These are phyloP conservation scores for Areca catechu DNA, from an alignment of 176 grass and related monocot species.

Conservation along the genomic window DNA sequence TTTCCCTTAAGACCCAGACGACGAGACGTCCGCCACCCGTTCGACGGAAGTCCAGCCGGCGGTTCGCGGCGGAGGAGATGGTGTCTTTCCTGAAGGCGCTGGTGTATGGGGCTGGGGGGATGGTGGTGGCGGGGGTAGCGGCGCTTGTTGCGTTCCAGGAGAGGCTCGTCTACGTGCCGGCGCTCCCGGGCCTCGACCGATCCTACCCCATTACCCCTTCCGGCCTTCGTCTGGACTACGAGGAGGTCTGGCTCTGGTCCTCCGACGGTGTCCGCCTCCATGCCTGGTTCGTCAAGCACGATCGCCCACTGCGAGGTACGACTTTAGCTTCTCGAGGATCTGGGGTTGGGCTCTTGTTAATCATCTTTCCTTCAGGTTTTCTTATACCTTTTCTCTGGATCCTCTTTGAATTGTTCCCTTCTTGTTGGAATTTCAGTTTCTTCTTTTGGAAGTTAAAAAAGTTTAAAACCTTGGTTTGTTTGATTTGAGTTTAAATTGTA, in stretches of 20 bases:
- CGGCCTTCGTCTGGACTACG: constrained; percentile 56
- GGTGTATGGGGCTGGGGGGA: constrained; percentile 64
- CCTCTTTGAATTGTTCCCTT: too few species aligned
- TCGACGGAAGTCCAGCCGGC: constrained; percentile 25
- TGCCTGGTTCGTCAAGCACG: constrained; percentile 91
- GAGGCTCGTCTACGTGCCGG: constrained; percentile 90
- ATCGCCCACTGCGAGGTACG: constrained; percentile 45
- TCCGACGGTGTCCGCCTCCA: constrained; percentile 84
- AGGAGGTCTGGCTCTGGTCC: constrained; percentile 78
- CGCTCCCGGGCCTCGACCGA: constrained; percentile 70
- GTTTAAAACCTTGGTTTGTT: too few species aligned
- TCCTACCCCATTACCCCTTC: constrained; percentile 62
- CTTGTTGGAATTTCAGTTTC: too few species aligned
- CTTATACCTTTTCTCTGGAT: too few species aligned
- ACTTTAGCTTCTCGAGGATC: too few species aligned
- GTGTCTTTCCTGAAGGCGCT: constrained; percentile 57
- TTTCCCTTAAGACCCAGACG: too few species aligned
- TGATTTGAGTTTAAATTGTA: too few species aligned
- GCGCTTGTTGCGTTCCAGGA: constrained; percentile 91
- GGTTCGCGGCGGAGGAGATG: constrained; percentile 26
- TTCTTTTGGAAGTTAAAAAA: too few species aligned
- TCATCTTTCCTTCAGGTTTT: too few species aligned
- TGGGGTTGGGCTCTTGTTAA: too few species aligned
- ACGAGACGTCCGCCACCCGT: constrained; percentile 7
- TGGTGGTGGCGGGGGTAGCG: constrained; percentile 57